phyloP scores from a whole-genome alignment of 192 early-diverging fungal genomes.

The Umbelopsis sp. region DNA sequence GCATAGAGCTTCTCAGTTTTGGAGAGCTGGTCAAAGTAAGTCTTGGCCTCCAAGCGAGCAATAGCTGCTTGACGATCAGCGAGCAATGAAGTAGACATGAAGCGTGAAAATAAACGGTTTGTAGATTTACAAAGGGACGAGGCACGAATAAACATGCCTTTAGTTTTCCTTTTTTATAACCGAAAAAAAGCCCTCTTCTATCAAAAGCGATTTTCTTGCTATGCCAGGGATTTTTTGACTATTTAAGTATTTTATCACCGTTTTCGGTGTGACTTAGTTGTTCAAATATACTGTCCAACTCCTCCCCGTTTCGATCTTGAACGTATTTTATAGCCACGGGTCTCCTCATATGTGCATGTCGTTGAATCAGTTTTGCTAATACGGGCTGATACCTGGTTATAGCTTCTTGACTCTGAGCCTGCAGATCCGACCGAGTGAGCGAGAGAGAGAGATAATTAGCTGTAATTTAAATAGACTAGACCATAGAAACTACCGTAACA shows the following conservation, averaged over 20 bases:
- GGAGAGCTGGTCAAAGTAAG: conserved; percentile 52
- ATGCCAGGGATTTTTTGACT: conserved; percentile 1
- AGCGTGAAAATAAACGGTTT: not conserved
- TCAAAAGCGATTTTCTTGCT: not conserved
- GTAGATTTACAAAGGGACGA: not conserved
- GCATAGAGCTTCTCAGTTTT: conserved; percentile 55
- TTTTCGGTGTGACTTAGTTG: conserved; percentile 18
- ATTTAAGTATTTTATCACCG: not conserved
- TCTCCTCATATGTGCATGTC: conserved; percentile 31
- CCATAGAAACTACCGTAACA: not conserved
- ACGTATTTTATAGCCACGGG: conserved; percentile 38
- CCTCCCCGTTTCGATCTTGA: conserved; percentile 30
- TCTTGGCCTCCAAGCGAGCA: conserved; percentile 49
- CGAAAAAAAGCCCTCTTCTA: no score
- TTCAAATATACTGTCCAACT: conserved; percentile 33
- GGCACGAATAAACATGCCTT: conserved; percentile 9
- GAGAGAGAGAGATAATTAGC: no score
- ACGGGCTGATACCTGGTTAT: conserved; percentile 20
- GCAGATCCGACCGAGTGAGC: not conserved
- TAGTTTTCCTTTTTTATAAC: no score
- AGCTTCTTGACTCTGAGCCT: conserved; percentile 8
- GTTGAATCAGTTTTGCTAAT: conserved; percentile 23
- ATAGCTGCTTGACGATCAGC: conserved; percentile 53
- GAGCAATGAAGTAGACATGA: conserved; percentile 33
- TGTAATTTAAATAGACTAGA: no score